phyloP scores from a whole-genome alignment of 805 yeast genomes.

The Sungouiella thailandica region DNA sequence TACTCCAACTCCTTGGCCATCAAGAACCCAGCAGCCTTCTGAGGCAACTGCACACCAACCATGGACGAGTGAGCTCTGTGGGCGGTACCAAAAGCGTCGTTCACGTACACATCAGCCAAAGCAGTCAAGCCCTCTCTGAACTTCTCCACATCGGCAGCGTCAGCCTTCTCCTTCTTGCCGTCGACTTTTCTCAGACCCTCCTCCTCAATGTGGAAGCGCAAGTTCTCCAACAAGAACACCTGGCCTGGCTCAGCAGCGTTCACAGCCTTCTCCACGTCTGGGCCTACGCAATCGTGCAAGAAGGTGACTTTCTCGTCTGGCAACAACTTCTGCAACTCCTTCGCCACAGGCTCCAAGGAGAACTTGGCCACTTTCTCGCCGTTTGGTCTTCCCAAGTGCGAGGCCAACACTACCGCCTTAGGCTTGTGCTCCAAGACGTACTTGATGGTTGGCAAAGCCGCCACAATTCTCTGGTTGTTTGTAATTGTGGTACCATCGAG shows the following conservation, averaged over 20 bases:
- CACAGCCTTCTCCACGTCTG: slow-evolving; percentile 78
- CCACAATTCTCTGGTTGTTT: slow-evolving; percentile 99
- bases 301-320: slow-evolving; percentile 61
- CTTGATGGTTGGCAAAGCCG: slow-evolving; percentile 97
- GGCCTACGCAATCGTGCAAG: slow-evolving; percentile 89
- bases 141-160: slow-evolving; percentile 71
- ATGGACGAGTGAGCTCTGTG: slow-evolving; percentile 99
- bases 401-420: slow-evolving; percentile 86
- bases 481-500: slow-evolving; percentile 95
- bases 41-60: slow-evolving; percentile 95
- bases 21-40: slow-evolving; percentile 98
- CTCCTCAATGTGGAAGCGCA: slow-evolving; percentile 97
- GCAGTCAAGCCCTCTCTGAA: slow-evolving; percentile 90
- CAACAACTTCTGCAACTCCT: slow-evolving; percentile 78
- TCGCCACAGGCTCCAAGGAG: slow-evolving; percentile 91
- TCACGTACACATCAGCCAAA: slow-evolving; percentile 93
- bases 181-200: slow-evolving; percentile 88
- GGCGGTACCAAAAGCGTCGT: slow-evolving; percentile 94
- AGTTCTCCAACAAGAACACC: slow-evolving; percentile 89
- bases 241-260: slow-evolving; percentile 71
- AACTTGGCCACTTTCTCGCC: slow-evolving; percentile 83
- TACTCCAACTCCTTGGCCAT: slow-evolving; percentile 95
- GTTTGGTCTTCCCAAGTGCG: slow-evolving; percentile 99
- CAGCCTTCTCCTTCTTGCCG: slow-evolving; percentile 92
- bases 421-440: slow-evolving; percentile 91